phyloP scores from a whole-genome alignment of 768 basidiomycete species.

The Rhodotorula babjevae region DNA sequence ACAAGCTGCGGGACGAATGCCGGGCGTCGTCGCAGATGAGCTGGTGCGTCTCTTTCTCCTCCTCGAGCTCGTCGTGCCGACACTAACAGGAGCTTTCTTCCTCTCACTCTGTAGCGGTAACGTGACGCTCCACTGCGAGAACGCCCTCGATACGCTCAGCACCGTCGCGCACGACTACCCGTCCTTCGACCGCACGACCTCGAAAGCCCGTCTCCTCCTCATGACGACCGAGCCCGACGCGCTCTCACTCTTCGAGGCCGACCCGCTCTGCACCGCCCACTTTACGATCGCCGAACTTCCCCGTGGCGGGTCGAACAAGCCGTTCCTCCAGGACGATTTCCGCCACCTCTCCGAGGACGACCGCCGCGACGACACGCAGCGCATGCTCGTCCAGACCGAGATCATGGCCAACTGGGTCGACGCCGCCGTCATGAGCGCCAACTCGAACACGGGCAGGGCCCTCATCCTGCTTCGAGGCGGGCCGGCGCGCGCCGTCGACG shows the following conservation, averaged over 20 bases:
- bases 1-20: conserved; percentile 26
- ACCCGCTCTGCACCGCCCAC: not conserved
- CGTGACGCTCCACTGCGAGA: conserved; percentile 22
- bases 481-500: conserved; percentile 1
- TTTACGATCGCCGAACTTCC: conserved; percentile 4
- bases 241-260: not conserved
- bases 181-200: not conserved
- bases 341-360: not conserved
- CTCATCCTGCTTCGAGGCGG: conserved; percentile 18
- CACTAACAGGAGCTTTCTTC: too few relatives aligned
- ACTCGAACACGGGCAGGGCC: conserved; percentile 18
- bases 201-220: conserved; percentile 20
- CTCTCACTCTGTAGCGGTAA: conserved; percentile 20
- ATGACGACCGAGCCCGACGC: conserved; percentile 33
- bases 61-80: too few relatives aligned
- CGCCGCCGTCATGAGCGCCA: conserved; percentile 20
- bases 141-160: conserved; percentile 6
- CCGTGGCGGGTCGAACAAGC: not conserved
- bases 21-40: not conserved
- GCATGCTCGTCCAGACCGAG: conserved; percentile 10
- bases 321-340: conserved; percentile 12
- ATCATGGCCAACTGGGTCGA: conserved; percentile 27
- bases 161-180: not conserved
- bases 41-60: conserved; percentile 10
- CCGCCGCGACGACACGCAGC: conserved; percentile 4